phyloP scores from a whole-genome alignment of 2,329 filamentous ascomycete genomes.

The Lachnellula suecica region DNA sequence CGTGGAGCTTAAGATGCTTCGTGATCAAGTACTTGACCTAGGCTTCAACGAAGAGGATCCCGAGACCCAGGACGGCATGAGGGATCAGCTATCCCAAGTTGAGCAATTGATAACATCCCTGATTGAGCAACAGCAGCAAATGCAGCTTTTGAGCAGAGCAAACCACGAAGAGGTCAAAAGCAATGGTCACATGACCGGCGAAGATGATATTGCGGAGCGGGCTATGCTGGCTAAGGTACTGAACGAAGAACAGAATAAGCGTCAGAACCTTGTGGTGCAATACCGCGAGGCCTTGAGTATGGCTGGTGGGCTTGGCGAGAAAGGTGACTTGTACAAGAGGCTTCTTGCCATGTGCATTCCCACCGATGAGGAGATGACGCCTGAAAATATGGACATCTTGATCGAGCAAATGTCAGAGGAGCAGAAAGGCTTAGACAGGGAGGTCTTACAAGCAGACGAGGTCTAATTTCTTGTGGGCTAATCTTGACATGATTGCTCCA shows the following conservation, averaged over 20 bases:
- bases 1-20: conserved; percentile 62
- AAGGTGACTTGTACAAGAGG: conserved; percentile 64
- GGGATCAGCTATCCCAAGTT: conserved; percentile 22
- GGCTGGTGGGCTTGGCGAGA: conserved; percentile 66
- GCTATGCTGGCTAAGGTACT: conserved; percentile 59
- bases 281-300: conserved; percentile 68
- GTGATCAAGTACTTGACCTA: conserved; percentile 58
- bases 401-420: background rate
- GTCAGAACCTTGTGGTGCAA: conserved; percentile 58
- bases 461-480: background rate
- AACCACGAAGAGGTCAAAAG: conserved; percentile 46
- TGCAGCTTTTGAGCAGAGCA: conserved; percentile 35
- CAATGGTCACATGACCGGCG: conserved; percentile 49
- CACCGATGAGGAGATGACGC: background rate
- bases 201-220: conserved; percentile 51
- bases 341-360: background rate
- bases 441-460: background rate
- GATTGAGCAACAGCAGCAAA: conserved; percentile 48
- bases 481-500: background rate
- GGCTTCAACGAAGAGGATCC: conserved; percentile 28
- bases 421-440: background rate
- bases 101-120: conserved; percentile 26
- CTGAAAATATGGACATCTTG: background rate
- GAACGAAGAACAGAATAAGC: conserved; percentile 48
- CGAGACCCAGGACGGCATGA: conserved; percentile 15